phyloP scores from a whole-genome alignment of 495 filamentous ascomycete species.

The Penicillium maclennaniae region DNA sequence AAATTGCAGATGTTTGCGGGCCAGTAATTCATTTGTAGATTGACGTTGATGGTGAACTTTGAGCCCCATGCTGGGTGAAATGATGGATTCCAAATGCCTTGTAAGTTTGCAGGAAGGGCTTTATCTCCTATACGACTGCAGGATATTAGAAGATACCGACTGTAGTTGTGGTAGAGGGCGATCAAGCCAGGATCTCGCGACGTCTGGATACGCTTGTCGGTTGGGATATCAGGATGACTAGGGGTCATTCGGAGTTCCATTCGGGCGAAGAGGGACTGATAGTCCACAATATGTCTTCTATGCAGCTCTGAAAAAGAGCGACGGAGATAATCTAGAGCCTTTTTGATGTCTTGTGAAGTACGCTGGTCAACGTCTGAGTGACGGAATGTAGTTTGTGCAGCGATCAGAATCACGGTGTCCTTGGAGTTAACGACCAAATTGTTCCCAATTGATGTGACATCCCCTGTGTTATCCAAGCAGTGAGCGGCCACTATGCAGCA shows the following conservation, averaged over 20 bases:
- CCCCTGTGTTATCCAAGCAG: conserved; percentile 22
- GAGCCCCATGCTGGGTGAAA: conserved; percentile 50
- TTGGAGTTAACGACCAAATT: conserved; percentile 27
- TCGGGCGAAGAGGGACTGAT: conserved; percentile 29
- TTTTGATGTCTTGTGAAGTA: conserved; percentile 20
- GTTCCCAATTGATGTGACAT: conserved; percentile 26
- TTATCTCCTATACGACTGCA: conserved; percentile 35
- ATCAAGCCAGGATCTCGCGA: conserved; percentile 35
- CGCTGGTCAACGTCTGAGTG: conserved; percentile 22
- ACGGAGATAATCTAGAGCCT: conserved; percentile 16
- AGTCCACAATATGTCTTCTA: conserved; percentile 29
- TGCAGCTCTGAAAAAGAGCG: conserved; percentile 13
- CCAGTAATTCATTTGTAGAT: conserved; percentile 62
- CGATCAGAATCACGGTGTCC: conserved; percentile 34
- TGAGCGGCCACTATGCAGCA: conserved; percentile 29
- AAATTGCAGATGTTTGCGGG: conserved; percentile 42
- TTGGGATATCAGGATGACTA: conserved; percentile 23
- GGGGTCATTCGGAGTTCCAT: conserved; percentile 29
- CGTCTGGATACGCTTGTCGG: conserved; percentile 24
- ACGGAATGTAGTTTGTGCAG: conserved; percentile 40
- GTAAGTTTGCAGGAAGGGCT: conserved; percentile 53
- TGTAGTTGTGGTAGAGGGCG: conserved; percentile 45
- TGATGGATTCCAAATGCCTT: conserved; percentile 55
- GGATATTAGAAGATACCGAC: conserved; percentile 45
- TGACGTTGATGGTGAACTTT: conserved; percentile 58